Conservation (phyloP, 2,329 filamentous ascomycete species). For the Trichoderma brevicompactum region DNA sequence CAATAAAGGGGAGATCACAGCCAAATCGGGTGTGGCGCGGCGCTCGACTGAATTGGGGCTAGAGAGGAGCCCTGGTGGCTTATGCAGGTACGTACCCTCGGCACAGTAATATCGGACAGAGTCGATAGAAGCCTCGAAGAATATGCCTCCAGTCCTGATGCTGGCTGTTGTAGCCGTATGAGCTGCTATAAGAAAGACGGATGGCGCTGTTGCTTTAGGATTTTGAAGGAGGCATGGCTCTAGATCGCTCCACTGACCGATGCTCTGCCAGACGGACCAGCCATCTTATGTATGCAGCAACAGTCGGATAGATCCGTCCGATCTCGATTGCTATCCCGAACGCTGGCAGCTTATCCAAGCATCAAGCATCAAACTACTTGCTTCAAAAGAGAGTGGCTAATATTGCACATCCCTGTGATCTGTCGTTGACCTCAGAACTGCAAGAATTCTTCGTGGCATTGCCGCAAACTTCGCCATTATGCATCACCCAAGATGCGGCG, state of each 20-base stretch:
- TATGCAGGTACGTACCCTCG: conserved; percentile 18
- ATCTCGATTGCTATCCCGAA: background rate
- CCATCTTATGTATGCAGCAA: background rate
- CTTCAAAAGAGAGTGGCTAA: background rate
- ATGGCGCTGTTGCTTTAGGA: too few species aligned
- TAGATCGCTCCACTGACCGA: too few species aligned
- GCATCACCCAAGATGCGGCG: background rate
- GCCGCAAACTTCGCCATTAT: background rate
- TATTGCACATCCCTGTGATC: background rate
- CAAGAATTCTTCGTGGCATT: background rate
- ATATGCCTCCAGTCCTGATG: background rate
- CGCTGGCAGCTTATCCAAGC: background rate
- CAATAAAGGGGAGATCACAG: background rate
- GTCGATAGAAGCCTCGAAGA: background rate
- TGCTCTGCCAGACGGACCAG: too few species aligned
- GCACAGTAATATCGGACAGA: background rate
- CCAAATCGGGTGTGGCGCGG: conserved; percentile 13
- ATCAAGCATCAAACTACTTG: background rate
- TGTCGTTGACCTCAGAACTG: too few species aligned
- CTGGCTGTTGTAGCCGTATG: too few species aligned
- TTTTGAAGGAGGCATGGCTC: too few species aligned
- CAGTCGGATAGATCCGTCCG: background rate
- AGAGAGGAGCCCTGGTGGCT: conserved; percentile 6
- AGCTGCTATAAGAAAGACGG: too few species aligned
- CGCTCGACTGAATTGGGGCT: conserved; percentile 12